A percentile compares a stretch with the other conserved stretches of the same genome.
These are phyloP conservation scores for Candida quercuum DNA, from an alignment of 805 yeast genomes.

Conservation along the genomic window DNA sequence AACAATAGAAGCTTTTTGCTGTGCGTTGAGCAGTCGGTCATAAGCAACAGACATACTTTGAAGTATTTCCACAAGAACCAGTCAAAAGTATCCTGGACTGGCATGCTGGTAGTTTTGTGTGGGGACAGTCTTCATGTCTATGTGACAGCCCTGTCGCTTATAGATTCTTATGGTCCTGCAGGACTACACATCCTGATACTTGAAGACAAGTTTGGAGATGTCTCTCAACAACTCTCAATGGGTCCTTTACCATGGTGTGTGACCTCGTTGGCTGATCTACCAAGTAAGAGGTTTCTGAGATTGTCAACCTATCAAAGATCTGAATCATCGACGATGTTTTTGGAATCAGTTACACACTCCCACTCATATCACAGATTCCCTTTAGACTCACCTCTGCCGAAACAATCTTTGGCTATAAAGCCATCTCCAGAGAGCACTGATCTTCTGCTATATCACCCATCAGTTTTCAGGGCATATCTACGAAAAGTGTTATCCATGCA, in stretches of 20 bases:
- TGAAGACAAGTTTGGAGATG: constrained; percentile 1
- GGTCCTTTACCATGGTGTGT: constrained; percentile 13
- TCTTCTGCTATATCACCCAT: constrained; percentile 9
- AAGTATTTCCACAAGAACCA: too few relatives aligned
- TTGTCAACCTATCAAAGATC: constrained; percentile 3
- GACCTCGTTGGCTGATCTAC: background rate
- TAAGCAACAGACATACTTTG: too few relatives aligned
- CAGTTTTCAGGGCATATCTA: background rate
- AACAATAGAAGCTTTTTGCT: too few relatives aligned
- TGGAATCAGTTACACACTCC: constrained; percentile 1
- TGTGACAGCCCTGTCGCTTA: constrained; percentile 1
- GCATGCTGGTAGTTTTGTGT: constrained; percentile 7
- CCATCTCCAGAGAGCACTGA: constrained; percentile 9
- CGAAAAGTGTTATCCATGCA: background rate
- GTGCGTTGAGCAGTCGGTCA: too few relatives aligned
- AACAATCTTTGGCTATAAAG: background rate
- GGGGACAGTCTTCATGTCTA: constrained; percentile 7
- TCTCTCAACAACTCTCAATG: background rate
- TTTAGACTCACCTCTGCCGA: background rate
- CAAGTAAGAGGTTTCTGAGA: background rate
- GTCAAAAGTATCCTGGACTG: too few relatives aligned
- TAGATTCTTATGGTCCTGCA: constrained; percentile 1
- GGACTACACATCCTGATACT: constrained; percentile 1
- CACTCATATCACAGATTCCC: background rate
- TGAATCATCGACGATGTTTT: constrained; percentile 9